Conservation (phyloP, 768 basidiomycete genomes). For the Coprinopsis strossmayeri region DNA sequence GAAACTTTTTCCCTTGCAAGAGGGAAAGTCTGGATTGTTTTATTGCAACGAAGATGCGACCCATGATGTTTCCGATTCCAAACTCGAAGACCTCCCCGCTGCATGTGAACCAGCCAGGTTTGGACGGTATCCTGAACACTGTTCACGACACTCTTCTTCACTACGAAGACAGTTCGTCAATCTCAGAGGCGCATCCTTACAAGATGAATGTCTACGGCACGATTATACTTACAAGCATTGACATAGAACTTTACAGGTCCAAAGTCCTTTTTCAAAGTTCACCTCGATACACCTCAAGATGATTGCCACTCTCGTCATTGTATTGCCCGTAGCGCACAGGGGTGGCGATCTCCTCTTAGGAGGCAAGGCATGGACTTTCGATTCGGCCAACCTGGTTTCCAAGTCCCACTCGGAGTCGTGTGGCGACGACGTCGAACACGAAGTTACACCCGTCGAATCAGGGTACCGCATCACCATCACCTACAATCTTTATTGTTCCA, state of each 20-base stretch:
- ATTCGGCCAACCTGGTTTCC: constrained; percentile 22
- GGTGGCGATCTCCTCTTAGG: constrained; percentile 37
- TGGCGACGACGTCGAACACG: constrained; percentile 35
- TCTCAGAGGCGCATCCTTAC: constrained; percentile 7
- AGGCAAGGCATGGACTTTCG: constrained; percentile 28
- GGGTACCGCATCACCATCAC: constrained; percentile 36
- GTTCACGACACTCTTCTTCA: constrained; percentile 14
- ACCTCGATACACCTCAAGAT: constrained; percentile 44
- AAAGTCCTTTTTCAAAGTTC: constrained; percentile 43
- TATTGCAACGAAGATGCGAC: too few species aligned
- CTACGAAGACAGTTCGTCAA: constrained; percentile 3
- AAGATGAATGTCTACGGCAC: constrained; percentile 33
- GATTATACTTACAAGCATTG: neutral
- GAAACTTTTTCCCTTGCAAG: too few species aligned
- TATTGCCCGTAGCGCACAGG: constrained; percentile 38
- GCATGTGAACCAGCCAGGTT: constrained; percentile 21
- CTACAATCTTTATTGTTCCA: constrained; percentile 29
- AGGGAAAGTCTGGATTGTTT: too few species aligned
- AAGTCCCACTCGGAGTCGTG: constrained; percentile 14
- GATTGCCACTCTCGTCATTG: constrained; percentile 47
- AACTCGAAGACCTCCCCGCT: constrained; percentile 12
- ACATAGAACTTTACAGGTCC: constrained; percentile 21
- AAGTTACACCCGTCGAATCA: constrained; percentile 26
- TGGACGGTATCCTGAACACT: constrained; percentile 14
- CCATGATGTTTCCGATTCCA: neutral